Percentiles rank a stretch among this genome's conserved stretches.
Conservation (phyloP, 108 stramenopile species). For the Discostella stelligeroides region DNA sequence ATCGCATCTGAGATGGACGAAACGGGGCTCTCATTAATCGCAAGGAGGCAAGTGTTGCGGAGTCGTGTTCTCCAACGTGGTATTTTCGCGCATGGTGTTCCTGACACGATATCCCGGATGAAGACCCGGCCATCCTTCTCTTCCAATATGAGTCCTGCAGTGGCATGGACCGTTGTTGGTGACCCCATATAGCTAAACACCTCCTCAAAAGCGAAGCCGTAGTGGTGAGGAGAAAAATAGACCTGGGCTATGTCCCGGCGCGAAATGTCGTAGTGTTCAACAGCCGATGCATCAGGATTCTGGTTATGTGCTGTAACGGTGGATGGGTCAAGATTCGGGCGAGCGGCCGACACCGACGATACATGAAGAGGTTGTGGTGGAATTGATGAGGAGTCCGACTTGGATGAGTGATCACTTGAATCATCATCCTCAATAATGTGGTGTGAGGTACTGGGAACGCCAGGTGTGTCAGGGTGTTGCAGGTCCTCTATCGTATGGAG, state of each 20-base stretch:
- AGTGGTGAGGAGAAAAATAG: constrained; percentile 1
- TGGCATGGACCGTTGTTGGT: not conserved
- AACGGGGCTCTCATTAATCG: not conserved
- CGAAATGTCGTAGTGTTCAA: no score
- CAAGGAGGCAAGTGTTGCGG: not conserved
- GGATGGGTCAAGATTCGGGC: no score
- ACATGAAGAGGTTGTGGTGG: no score
- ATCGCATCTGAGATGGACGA: constrained; percentile 2
- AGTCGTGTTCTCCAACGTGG: not conserved
- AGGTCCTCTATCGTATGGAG: no score
- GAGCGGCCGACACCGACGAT: no score
- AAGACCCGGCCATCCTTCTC: not conserved
- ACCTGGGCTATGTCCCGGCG: no score
- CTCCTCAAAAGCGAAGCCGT: not conserved
- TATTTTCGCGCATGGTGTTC: not conserved
- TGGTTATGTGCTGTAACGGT: not conserved
- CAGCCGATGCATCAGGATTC: not conserved
- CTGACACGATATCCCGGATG: not conserved
- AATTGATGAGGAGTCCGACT: no score
- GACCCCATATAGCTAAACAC: no score
- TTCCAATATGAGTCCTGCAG: not conserved
- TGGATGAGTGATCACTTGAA: no score
- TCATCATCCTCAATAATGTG: no score
- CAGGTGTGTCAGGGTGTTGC: no score
- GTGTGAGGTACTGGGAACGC: no score